phyloP scores from a whole-genome alignment of 257 asterid species.

The Penstemon newberryi region DNA sequence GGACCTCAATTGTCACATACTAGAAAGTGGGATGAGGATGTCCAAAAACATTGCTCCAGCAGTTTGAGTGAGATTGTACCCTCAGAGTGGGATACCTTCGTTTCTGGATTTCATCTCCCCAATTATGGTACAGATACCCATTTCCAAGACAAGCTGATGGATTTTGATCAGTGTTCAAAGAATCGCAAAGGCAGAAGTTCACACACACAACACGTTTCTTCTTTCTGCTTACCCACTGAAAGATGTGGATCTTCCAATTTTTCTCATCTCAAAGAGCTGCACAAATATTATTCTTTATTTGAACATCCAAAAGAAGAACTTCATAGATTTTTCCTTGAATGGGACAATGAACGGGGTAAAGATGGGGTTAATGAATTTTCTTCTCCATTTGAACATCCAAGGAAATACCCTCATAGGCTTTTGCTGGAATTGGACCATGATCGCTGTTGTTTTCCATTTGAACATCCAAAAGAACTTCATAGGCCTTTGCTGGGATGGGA shows the following conservation, averaged over 20 bases:
- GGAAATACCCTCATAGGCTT: slow-evolving; percentile 35
- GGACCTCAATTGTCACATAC: slow-evolving; percentile 34
- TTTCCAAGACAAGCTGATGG: slow-evolving; percentile 30
- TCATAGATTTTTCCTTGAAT: no score
- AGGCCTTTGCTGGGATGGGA: slow-evolving; percentile 51
- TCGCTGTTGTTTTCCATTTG: neutral
- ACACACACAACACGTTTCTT: slow-evolving; percentile 34
- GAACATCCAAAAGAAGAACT: no score
- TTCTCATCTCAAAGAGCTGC: slow-evolving; percentile 37
- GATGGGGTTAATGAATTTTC: slow-evolving; percentile 26
- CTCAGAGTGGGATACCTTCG: slow-evolving; percentile 34
- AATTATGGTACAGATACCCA: slow-evolving; percentile 30
- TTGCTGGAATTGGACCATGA: slow-evolving; percentile 49
- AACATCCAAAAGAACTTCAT: slow-evolving; percentile 36
- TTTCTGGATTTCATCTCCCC: slow-evolving; percentile 30
- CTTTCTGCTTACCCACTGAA: slow-evolving; percentile 37
- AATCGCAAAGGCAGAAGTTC: slow-evolving; percentile 26
- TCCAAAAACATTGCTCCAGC: slow-evolving; percentile 34
- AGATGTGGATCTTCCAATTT: slow-evolving; percentile 29
- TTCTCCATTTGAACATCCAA: slow-evolving; percentile 34
- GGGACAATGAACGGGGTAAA: no score
- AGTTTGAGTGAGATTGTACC: slow-evolving; percentile 33
- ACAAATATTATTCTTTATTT: slow-evolving; percentile 24
- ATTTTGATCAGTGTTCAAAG: slow-evolving; percentile 30
- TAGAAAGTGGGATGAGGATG: slow-evolving; percentile 34